phyloP scores from a whole-genome alignment of 108 stramenopile species.

The Poteriospumella lacustris region DNA sequence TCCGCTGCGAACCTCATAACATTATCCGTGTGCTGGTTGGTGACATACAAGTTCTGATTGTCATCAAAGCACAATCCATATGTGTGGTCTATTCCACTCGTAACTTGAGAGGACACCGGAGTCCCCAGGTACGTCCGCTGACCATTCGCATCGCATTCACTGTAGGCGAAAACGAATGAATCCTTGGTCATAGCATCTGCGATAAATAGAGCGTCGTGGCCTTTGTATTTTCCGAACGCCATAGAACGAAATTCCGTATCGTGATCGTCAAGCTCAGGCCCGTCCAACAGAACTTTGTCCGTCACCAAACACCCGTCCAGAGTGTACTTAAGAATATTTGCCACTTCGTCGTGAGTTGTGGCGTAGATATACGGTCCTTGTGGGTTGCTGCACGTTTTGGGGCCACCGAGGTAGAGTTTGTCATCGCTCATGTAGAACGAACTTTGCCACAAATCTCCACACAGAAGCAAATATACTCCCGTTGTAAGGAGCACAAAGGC shows the following conservation, averaged over 20 bases:
- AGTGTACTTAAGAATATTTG: constrained; percentile 13
- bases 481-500: no score
- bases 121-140: constrained; percentile 10
- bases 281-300: not conserved
- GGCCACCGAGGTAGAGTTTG: no score
- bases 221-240: not conserved
- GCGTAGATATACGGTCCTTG: not conserved
- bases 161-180: not conserved
- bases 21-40: constrained; percentile 21
- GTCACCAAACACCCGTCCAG: not conserved
- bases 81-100: not conserved
- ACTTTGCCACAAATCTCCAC: no score
- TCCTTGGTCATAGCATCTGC: not conserved
- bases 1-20: constrained; percentile 4
- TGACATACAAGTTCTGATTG: not conserved
- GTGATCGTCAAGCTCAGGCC: not conserved
- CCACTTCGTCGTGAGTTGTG: constrained; percentile 15
- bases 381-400: no score
- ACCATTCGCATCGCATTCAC: not conserved
- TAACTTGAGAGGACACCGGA: not conserved
- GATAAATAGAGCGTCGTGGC: not conserved
- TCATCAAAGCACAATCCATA: constrained; percentile 19
- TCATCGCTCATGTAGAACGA: no score
- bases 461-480: no score
- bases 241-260: constrained; percentile 1